Conservation (phyloP, 148 eudicot species). For the Dysphania ambrosioides region DNA sequence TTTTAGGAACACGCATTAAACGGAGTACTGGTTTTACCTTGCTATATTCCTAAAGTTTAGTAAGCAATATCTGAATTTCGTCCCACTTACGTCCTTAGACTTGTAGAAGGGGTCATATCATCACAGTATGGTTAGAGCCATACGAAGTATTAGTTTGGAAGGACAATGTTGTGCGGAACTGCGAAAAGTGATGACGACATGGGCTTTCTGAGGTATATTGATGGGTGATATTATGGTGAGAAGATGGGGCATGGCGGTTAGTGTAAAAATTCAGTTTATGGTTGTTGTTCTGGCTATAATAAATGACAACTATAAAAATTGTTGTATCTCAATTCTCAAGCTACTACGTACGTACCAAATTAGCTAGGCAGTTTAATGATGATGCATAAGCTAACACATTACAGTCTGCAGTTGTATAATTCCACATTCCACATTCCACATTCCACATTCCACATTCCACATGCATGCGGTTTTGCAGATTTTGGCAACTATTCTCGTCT, state of each 20-base stretch:
- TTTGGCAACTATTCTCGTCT: background rate
- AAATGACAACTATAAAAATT: background rate
- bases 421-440: too few relatives aligned
- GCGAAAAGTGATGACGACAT: slow-evolving; percentile 15
- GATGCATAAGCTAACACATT: background rate
- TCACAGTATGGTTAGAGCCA: too few relatives aligned
- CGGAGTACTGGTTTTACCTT: too few relatives aligned
- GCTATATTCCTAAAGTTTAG: too few relatives aligned
- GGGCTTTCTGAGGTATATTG: slow-evolving; percentile 6
- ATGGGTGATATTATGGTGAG: background rate
- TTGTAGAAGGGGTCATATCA: too few relatives aligned
- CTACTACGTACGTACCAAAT: background rate
- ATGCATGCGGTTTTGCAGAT: slow-evolving; percentile 9
- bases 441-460: too few relatives aligned
- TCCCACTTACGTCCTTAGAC: too few relatives aligned
- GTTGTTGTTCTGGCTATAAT: slow-evolving; percentile 15
- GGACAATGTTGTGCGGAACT: too few relatives aligned
- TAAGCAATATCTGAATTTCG: too few relatives aligned
- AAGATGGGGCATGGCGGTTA: background rate
- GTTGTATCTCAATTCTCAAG: slow-evolving; percentile 12
- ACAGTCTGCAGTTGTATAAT: background rate
- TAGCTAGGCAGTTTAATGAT: background rate
- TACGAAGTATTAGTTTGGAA: too few relatives aligned
- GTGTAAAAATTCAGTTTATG: slow-evolving; percentile 3
- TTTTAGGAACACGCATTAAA: too few relatives aligned